phyloP scores from a whole-genome alignment of 176 grass and related monocot genomes.

The Cocos nucifera region DNA sequence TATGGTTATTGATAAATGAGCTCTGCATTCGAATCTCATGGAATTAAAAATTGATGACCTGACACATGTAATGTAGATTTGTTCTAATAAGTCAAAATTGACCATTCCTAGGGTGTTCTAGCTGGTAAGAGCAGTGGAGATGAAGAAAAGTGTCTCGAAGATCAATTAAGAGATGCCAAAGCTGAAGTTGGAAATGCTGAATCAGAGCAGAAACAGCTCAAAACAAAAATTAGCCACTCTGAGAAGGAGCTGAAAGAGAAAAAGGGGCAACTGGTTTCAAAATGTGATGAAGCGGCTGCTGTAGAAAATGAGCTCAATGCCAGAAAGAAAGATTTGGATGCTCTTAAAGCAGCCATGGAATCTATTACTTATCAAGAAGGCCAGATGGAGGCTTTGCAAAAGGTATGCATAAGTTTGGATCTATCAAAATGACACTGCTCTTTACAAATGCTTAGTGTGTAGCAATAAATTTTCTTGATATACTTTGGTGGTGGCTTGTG shows the following conservation, averaged over 20 bases:
- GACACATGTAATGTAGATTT: neutral
- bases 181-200: conserved; percentile 77
- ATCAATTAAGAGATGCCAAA: conserved; percentile 97
- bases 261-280: conserved; percentile 54
- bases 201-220: conserved; percentile 69
- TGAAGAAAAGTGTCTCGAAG: conserved; percentile 95
- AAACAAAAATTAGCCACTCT: conserved; percentile 73
- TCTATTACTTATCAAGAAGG: conserved; percentile 68
- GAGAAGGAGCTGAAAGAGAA: conserved; percentile 87
- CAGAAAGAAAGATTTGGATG: conserved; percentile 60
- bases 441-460: too few relatives aligned
- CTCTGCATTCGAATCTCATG: neutral
- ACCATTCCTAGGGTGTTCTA: conserved; percentile 58
- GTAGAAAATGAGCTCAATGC: conserved; percentile 70
- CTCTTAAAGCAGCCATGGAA: conserved; percentile 55
- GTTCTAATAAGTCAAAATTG: neutral
- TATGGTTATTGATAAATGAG: conserved; percentile 14
- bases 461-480: neutral
- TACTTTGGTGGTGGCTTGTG: neutral
- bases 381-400: conserved; percentile 82
- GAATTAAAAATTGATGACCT: conserved; percentile 7
- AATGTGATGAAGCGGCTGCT: conserved; percentile 70
- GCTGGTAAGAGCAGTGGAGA: conserved; percentile 81
- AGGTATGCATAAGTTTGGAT: conserved; percentile 32
- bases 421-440: neutral